Percentiles rank a stretch among this genome's conserved stretches.
Conservation (phyloP, 495 filamentous ascomycete genomes). For the Astrothelium macrocarpum region DNA sequence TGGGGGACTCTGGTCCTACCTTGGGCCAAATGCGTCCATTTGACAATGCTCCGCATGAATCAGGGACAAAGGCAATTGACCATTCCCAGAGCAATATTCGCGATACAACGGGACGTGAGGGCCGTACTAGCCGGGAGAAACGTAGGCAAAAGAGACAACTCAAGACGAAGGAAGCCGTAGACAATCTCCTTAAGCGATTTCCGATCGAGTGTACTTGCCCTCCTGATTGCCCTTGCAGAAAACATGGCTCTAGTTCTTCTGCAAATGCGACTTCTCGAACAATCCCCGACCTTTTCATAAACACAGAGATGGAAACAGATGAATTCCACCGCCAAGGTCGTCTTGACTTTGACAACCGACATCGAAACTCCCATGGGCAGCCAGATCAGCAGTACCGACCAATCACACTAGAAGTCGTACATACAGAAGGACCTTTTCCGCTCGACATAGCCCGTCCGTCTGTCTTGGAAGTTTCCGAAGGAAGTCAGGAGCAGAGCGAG, state of each 20-base stretch:
- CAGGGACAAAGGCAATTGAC: background rate
- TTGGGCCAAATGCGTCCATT: no score
- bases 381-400: background rate
- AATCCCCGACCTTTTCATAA: background rate
- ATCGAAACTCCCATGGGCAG: background rate
- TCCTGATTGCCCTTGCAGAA: background rate
- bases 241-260: background rate
- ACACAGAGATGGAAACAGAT: no score
- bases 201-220: background rate
- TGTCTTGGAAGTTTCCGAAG: background rate
- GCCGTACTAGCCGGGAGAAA: background rate
- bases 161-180: background rate
- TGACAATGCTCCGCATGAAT: no score
- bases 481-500: background rate
- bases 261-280: background rate
- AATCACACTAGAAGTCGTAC: background rate
- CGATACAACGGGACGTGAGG: background rate
- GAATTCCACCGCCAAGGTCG: background rate
- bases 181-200: background rate
- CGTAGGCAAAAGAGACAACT: background rate
- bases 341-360: background rate
- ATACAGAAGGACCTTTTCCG: background rate
- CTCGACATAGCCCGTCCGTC: background rate
- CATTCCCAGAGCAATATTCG: background rate
- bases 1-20: no score